Percentiles rank a stretch among this genome's conserved stretches.
Evolutionary conservation across 108 stramenopile genomes (phyloP).

Genomic region (Thalassiosira profunda): DNA sequence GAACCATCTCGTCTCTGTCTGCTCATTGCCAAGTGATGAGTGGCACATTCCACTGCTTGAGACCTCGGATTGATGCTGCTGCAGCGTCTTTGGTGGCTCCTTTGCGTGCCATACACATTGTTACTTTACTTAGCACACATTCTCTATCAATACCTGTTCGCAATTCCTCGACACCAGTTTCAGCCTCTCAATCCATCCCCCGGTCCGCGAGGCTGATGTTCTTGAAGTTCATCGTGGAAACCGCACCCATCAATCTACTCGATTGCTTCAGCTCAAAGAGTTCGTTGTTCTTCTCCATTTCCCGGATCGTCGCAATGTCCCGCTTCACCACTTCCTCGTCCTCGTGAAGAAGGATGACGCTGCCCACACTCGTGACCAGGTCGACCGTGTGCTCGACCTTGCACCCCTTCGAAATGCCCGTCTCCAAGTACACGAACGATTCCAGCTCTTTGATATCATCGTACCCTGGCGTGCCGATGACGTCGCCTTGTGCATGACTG

Average conservation of each 20-base stretch:
- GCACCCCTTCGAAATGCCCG: conserved; percentile 71
- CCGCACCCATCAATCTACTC: conserved; percentile 15
- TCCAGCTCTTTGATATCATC: conserved; percentile 75
- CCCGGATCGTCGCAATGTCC: conserved; percentile 74
- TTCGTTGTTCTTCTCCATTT: conserved; percentile 77
- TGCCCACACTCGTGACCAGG: conserved; percentile 87
- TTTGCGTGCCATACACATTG: not conserved
- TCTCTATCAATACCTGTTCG: too few relatives aligned
- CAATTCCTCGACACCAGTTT: not conserved
- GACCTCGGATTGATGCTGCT: not conserved
- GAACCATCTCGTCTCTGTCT: conserved; percentile 21
- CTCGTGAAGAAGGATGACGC: conserved; percentile 82
- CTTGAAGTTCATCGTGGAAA: conserved; percentile 6
- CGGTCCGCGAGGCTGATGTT: not conserved
- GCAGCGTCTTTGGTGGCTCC: not conserved
- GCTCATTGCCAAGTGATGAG: conserved; percentile 33
- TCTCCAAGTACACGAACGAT: conserved; percentile 86
- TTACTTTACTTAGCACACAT: not conserved
- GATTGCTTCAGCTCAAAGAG: conserved; percentile 57
- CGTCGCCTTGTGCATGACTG: conserved; percentile 70
- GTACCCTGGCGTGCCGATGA: conserved; percentile 82
- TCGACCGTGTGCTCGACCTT: conserved; percentile 86
- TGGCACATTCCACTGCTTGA: conserved; percentile 22
- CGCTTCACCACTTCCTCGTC: conserved; percentile 62
- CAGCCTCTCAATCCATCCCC: conserved; percentile 6